Evolutionary conservation across 78 protist species (phyloP).

Genomic region (Tieghemostelium lacteum): DNA sequence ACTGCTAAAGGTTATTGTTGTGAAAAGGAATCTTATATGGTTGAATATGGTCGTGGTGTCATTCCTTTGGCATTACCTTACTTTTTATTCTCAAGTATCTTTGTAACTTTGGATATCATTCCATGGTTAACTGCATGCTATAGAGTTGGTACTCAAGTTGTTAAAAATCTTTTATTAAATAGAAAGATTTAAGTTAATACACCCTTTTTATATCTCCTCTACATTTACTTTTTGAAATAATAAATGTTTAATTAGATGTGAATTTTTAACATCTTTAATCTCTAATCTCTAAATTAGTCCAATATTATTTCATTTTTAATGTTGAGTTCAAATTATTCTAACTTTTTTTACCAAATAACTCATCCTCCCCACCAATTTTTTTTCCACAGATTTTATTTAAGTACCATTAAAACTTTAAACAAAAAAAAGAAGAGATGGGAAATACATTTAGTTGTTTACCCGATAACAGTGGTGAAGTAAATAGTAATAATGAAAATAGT

Average conservation of each 20-base stretch:
- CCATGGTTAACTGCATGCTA: constrained; percentile 67
- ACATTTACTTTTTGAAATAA: background rate
- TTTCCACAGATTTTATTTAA: too few relatives aligned
- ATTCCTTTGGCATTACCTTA: constrained; percentile 75
- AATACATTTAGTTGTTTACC: constrained; percentile 22
- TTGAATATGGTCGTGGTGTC: constrained; percentile 77
- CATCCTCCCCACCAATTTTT: too few relatives aligned
- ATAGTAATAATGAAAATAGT: background rate
- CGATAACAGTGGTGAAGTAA: constrained; percentile 3
- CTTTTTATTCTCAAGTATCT: constrained; percentile 68
- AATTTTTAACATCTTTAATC: too few relatives aligned
- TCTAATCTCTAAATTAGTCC: too few relatives aligned
- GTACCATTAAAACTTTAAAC: background rate
- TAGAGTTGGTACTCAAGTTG: constrained; percentile 49
- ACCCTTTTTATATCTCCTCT: background rate
- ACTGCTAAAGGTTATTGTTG: constrained; percentile 80
- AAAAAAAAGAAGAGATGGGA: constrained; percentile 10
- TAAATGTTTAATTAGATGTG: too few relatives aligned
- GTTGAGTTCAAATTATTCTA: too few relatives aligned
- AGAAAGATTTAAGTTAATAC: constrained; percentile 52
- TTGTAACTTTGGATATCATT: constrained; percentile 64
- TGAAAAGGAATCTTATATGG: constrained; percentile 44
- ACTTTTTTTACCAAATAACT: too few relatives aligned
- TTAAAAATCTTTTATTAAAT: constrained; percentile 50
- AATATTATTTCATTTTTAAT: too few relatives aligned